phyloP scores from a whole-genome alignment of 306 rosid genomes.

The Trifolium repens region DNA sequence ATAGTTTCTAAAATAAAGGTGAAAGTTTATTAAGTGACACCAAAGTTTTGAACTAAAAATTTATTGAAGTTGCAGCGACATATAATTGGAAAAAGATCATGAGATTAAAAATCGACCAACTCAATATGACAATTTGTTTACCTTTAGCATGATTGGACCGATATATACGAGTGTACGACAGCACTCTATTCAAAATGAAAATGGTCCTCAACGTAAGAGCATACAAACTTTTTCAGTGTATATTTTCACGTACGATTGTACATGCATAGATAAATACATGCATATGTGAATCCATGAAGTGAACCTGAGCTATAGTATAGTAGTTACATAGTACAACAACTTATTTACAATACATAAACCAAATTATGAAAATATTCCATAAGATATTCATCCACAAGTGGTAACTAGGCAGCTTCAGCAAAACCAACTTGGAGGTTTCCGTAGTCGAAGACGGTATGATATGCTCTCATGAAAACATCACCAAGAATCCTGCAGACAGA shows the following conservation, averaged over 20 bases:
- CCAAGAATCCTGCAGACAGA: conserved; percentile 82
- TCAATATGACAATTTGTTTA: too few relatives aligned
- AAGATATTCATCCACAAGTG: conserved; percentile 10
- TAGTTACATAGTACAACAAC: conserved; percentile 6
- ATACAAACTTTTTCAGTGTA: conserved; percentile 8
- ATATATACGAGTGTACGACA: too few relatives aligned
- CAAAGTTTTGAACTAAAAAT: too few relatives aligned
- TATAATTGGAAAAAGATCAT: too few relatives aligned
- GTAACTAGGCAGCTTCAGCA: conserved; percentile 65
- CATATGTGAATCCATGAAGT: conserved; percentile 16
- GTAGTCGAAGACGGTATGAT: conserved; percentile 84
- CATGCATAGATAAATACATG: conserved; percentile 2
- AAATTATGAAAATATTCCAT: conserved; percentile 7
- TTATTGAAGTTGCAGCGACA: too few relatives aligned
- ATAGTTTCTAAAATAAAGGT: too few relatives aligned
- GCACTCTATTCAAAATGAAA: background rate
- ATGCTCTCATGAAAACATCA: conserved; percentile 79
- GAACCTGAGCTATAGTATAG: conserved; percentile 16
- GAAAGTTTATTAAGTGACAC: too few relatives aligned
- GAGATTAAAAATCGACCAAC: too few relatives aligned
- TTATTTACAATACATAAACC: conserved; percentile 35
- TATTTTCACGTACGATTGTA: background rate
- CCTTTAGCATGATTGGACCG: too few relatives aligned
- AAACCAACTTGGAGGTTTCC: conserved; percentile 71
- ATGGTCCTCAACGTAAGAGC: background rate